These are phyloP conservation scores for Lasiodiplodia sp. DNA, from an alignment of 2,329 filamentous ascomycete species.

Conservation along the genomic window DNA sequence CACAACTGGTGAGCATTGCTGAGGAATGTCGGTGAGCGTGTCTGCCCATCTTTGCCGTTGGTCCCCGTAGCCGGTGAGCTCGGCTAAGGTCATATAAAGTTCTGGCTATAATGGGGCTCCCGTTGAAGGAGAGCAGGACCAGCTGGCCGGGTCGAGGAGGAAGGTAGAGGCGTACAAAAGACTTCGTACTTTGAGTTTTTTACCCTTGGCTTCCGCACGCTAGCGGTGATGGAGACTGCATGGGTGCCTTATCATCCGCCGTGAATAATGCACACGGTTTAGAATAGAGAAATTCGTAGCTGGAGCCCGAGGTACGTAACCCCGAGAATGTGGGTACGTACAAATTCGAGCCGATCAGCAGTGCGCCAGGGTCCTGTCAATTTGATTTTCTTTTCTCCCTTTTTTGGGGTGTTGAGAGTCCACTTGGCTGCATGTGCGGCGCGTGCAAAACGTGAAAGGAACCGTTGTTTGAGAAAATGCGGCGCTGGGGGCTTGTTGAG, in stretches of 20 bases:
- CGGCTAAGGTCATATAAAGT: not conserved
- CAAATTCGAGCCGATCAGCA: not conserved
- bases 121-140: not conserved
- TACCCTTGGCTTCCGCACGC: not conserved
- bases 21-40: not conserved
- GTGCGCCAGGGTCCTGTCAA: not conserved
- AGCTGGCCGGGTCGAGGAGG: not conserved
- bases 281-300: not conserved
- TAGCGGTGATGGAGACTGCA: not conserved
- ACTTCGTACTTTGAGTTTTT: not conserved
- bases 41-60: not conserved
- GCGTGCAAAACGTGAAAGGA: not conserved
- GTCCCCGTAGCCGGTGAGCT: not conserved
- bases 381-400: not conserved
- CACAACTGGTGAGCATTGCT: not conserved
- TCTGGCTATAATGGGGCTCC: not conserved
- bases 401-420: not conserved
- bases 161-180: not conserved
- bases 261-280: not conserved
- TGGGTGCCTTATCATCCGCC: not conserved
- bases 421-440: not conserved
- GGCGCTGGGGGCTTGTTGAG: slow-evolving; percentile 9
- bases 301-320: not conserved
- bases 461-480: slow-evolving; percentile 9
- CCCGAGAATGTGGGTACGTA: not conserved